Percentiles rank a stretch among this genome's conserved stretches.
Conservation (phyloP, 2,329 filamentous ascomycete species). For the Paramyrothecium roridum region DNA sequence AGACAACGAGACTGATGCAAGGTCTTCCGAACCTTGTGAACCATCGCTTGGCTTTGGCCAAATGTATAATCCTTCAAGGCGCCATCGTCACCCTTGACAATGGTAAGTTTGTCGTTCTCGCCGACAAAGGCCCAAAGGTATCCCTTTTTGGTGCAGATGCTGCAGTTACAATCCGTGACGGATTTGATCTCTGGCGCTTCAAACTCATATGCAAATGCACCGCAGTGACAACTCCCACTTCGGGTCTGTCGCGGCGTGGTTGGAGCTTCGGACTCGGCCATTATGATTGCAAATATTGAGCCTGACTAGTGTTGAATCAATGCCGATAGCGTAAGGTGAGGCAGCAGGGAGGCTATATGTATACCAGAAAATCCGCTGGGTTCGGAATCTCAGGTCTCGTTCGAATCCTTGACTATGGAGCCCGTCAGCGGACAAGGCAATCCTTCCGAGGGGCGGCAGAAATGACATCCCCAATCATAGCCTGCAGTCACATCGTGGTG, state of each 20-base stretch:
- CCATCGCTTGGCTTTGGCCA: slow-evolving; percentile 24
- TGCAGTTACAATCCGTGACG: slow-evolving; percentile 62
- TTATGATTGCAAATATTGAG: not conserved
- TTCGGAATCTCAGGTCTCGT: not conserved
- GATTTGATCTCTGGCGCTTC: slow-evolving; percentile 55
- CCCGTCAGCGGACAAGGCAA: not conserved
- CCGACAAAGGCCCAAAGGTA: slow-evolving; percentile 35
- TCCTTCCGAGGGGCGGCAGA: not conserved
- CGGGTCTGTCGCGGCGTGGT: slow-evolving; percentile 33
- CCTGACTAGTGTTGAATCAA: too few species aligned
- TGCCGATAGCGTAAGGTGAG: too few species aligned
- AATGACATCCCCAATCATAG: not conserved
- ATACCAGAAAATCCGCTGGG: too few species aligned
- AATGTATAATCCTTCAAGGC: slow-evolving; percentile 43
- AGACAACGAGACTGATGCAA: not conserved
- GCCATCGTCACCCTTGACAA: slow-evolving; percentile 42
- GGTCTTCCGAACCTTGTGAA: slow-evolving; percentile 35
- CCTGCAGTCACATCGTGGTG: not conserved
- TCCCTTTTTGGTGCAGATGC: slow-evolving; percentile 55
- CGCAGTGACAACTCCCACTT: slow-evolving; percentile 58
- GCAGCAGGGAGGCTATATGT: too few species aligned
- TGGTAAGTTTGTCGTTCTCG: slow-evolving; percentile 27
- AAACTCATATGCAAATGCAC: slow-evolving; percentile 48
- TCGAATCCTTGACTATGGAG: not conserved
- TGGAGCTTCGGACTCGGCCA: slow-evolving; percentile 6